A percentile compares a stretch with the other conserved stretches of the same genome.
phyloP scores from a whole-genome alignment of 2,329 filamentous ascomycete genomes.

The Fusarium pseudograminearum region DNA sequence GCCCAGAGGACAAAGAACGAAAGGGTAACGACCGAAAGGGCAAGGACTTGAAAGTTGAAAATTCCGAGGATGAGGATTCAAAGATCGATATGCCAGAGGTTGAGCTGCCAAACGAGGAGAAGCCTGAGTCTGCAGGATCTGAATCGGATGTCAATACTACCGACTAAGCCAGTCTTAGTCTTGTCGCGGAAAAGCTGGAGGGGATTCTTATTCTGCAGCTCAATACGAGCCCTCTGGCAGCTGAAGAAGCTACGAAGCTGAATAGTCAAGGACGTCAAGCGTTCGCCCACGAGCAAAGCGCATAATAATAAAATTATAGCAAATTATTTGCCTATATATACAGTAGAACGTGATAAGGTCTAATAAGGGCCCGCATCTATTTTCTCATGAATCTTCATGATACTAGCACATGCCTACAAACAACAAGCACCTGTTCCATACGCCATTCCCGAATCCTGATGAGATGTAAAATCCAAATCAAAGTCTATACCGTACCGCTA shows the following conservation, averaged over 20 bases:
- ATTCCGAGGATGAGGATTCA: background rate
- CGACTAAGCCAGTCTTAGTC: background rate
- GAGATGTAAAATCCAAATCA: slow-evolving; percentile 12
- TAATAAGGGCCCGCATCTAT: slow-evolving; percentile 40
- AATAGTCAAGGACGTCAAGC: background rate
- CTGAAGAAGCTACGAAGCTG: background rate
- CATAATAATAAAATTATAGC: slow-evolving; percentile 11
- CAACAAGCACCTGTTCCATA: slow-evolving; percentile 44
- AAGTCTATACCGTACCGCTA: slow-evolving; percentile 71
- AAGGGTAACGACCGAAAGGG: background rate
- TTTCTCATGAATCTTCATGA: slow-evolving; percentile 40
- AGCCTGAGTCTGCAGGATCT: slow-evolving; percentile 3
- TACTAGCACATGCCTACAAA: slow-evolving; percentile 47
- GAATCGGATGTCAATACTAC: slow-evolving; percentile 18
- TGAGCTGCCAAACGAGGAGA: background rate
- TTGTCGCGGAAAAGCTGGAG: too few species aligned
- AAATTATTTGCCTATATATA: slow-evolving; percentile 1
- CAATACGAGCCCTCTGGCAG: background rate
- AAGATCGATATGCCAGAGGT: background rate
- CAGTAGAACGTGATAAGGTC: slow-evolving; percentile 1
- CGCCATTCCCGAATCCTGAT: slow-evolving; percentile 43
- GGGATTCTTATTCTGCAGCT: background rate
- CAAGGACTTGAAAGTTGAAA: background rate
- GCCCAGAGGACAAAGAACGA: background rate
- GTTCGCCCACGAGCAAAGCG: background rate